Base-by-base conservation (phyloP, 1,284 basidiomycete species). In the Cryptococcus sp. region DNA sequence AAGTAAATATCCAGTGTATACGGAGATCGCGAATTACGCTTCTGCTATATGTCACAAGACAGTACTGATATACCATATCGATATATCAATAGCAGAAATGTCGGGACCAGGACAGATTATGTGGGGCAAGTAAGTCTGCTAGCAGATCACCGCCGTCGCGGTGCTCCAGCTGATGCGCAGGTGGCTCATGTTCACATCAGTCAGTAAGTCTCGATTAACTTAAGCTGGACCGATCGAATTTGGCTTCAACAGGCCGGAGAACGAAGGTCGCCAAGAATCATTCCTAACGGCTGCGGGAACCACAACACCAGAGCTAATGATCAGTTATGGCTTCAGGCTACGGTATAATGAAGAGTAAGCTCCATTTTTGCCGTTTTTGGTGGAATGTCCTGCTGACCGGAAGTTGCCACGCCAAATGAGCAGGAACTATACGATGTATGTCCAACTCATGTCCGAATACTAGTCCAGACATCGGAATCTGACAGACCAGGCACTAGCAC, bases 381-480 rank as follows among this genome's bases (percentile, higher is more conserved):
- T 23, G 51, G n/a, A n/a, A 34, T 14, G 21, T 3, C 7, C 49
- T 50, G 44, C 48, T 48, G 41, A 19, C 22, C 19, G 10, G 24
- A 23, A 14, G 45, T 36, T 45, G 45, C 36, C 45, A 41, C 40
- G 41, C 73, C 73, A 14, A 63, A 56, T 19, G 72, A 73, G 45
- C 60, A 75, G 47, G 63, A 75, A 49, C 64, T 72, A 32, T 75
- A 75, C 60, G 59, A 69, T 37, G 70, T 70, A 43, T 45, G 66
- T 59, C 34, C 2, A 28, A 7, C 22, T 9, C 45, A 18, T 43
- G 4, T 40, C 18, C 32, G 19, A 21, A 25, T 50, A 7, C 32
- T 9, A 45, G 2, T 23, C 36, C 28, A 39, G 9, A 42, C 7
- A 5, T 11, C 37, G 7, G 7, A 41, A 18, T 43, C 25, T 21